Conservation (phyloP, 2,329 filamentous ascomycete genomes). For the Botrytis paeoniae region DNA sequence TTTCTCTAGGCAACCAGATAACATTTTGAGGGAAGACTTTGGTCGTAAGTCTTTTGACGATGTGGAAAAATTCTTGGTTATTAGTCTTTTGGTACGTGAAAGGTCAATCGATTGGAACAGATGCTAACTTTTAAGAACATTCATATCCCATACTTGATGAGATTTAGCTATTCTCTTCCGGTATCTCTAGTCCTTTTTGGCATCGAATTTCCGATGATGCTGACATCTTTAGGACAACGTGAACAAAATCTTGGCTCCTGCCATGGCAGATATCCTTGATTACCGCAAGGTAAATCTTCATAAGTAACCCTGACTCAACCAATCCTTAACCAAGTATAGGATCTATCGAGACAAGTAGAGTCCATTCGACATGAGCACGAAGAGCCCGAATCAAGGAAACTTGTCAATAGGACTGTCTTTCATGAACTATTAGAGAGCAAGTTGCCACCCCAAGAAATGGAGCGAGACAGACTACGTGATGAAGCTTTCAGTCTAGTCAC, state of each 20-base stretch:
- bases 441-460: conserved; percentile 38
- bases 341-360: conserved; percentile 4
- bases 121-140: neutral
- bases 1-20: conserved; percentile 20
- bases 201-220: neutral
- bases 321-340: conserved; percentile 38
- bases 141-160: conserved; percentile 5
- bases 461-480: conserved; percentile 32
- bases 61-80: neutral
- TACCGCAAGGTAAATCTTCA: neutral
- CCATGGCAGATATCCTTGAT: conserved; percentile 2
- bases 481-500: conserved; percentile 36
- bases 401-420: conserved; percentile 19
- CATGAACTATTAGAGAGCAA: conserved; percentile 23
- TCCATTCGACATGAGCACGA: neutral
- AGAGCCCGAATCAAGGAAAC: neutral
- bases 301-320: neutral
- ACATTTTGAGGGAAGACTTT: neutral
- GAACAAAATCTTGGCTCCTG: conserved; percentile 18
- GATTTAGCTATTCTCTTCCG: neutral
- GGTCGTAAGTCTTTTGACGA: conserved; percentile 8
- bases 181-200: neutral
- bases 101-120: neutral
- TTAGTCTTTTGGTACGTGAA: conserved; percentile 7
- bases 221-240: neutral